Conservation (phyloP, 108 stramenopile genomes). For the Parmales sp. region DNA sequence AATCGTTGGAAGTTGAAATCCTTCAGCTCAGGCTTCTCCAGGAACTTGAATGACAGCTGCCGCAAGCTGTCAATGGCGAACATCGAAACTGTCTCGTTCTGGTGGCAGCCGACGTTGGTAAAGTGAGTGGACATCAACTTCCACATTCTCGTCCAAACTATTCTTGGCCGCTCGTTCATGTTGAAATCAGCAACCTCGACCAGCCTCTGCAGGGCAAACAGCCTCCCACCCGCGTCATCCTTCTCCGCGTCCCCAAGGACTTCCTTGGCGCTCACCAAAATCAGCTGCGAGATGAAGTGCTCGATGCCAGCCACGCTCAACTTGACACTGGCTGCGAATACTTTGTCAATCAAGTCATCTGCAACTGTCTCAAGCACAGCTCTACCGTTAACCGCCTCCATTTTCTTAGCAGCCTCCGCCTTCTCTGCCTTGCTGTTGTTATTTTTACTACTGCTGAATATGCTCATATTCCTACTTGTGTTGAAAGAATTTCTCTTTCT, state of each 20-base stretch:
- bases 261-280: conserved; percentile 51
- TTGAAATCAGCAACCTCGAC: conserved; percentile 99
- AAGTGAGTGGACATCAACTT: conserved; percentile 81
- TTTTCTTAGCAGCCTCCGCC: conserved; percentile 39
- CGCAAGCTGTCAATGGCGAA: conserved; percentile 95
- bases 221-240: conserved; percentile 29
- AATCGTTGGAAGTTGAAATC: conserved; percentile 95
- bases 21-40: conserved; percentile 89
- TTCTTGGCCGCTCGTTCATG: conserved; percentile 80
- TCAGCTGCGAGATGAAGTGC: conserved; percentile 76
- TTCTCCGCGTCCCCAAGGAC: conserved; percentile 45
- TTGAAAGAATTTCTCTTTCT: no score
- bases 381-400: conserved; percentile 62
- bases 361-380: conserved; percentile 65
- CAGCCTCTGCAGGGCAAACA: conserved; percentile 88
- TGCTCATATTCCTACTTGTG: not conserved
- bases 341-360: conserved; percentile 77
- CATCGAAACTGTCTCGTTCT: conserved; percentile 82
- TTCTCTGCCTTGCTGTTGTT: not conserved
- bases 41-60: conserved; percentile 95
- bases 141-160: conserved; percentile 95
- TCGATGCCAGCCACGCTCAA: conserved; percentile 68
- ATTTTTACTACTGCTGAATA: not conserved
- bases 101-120: conserved; percentile 77
- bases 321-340: conserved; percentile 72